Evolutionary conservation across 2,329 filamentous ascomycete species (phyloP), one percentile per base, ranked within the genome.

Genomic region (Zalaria sp.): DNA sequence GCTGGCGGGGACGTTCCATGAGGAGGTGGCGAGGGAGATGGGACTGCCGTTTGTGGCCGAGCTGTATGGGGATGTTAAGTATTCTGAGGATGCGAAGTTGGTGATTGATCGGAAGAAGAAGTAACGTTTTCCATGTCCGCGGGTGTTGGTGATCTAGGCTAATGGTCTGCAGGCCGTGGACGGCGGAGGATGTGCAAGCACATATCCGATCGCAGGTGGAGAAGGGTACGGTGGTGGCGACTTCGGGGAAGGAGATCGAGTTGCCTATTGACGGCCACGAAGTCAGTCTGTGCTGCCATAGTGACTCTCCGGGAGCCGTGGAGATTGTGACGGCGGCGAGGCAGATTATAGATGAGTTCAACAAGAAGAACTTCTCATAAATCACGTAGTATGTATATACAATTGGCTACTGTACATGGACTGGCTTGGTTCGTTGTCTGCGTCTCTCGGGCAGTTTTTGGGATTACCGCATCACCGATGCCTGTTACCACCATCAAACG

Each of bases 91-190:
- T 43, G 64, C 62, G 8, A 71, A 61, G 43, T 54, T 75, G 34
- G 65, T 75, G 2, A 74, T 75, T 51, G 72, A 74, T 47, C 63
- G 73, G 28, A 73, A 75, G 59, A 77, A 76, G 60, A 73, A 75
- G 62, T 61, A 39, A 35, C 54, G 42, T 4, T 51, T 5, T 35
- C 26, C 7, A 7, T 32, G 29, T 32, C 29, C 29, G 7, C 29
- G 7, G 18, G 18, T 18, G 18, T 18, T 18, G 18, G 18, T 18
- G 18, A 18, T 18, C 18, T 18, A 18, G 18, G 18, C 18, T 18
- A 2, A 18, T 18, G 18, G 18, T 18, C 25, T 10, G 27, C 37
- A 62, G 60, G 45, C 53, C 64, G 5, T 67, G 64, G 64, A 59
- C 60, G 35, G 49, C 56, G 2, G 61, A 65, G 35, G 63, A 67